Conservation (phyloP, 1,139 yeast species). For the Blastobotrys malaysiensis region DNA sequence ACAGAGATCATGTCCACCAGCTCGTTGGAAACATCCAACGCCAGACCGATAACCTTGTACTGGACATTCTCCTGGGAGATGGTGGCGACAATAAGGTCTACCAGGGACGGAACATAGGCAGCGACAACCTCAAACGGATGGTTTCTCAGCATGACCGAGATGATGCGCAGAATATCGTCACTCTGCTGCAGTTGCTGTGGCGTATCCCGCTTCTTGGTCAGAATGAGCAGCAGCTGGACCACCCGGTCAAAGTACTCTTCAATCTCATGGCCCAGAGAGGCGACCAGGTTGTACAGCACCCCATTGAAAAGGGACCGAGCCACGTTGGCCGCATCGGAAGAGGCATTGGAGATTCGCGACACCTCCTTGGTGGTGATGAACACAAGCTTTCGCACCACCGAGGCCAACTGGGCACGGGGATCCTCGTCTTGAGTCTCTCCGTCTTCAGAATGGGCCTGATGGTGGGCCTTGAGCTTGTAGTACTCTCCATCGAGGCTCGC, state of each 20-base stretch:
- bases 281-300: constrained; percentile 15
- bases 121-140: constrained; percentile 15
- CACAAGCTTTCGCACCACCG: constrained; percentile 20
- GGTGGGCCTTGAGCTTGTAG: constrained; percentile 25
- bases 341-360: neutral
- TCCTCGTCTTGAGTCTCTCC: constrained; percentile 29
- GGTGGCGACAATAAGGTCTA: neutral
- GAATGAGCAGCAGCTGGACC: neutral
- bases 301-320: constrained; percentile 18
- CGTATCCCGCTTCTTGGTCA: neutral
- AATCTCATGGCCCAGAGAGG: constrained; percentile 8
- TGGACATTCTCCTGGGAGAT: neutral
- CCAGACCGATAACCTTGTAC: constrained; percentile 49
- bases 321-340: constrained; percentile 9
- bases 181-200: neutral
- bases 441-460: constrained; percentile 35
- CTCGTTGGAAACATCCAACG: constrained; percentile 40
- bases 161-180: constrained; percentile 23
- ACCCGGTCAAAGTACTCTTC: neutral
- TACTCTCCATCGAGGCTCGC: constrained; percentile 27
- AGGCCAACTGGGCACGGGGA: constrained; percentile 21
- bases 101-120: constrained; percentile 30
- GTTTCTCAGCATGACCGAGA: constrained; percentile 16
- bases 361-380: neutral
- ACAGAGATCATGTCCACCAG: constrained; percentile 2